Conservation (phyloP, 2,329 filamentous ascomycete species). For the Colletotrichum siamense region DNA sequence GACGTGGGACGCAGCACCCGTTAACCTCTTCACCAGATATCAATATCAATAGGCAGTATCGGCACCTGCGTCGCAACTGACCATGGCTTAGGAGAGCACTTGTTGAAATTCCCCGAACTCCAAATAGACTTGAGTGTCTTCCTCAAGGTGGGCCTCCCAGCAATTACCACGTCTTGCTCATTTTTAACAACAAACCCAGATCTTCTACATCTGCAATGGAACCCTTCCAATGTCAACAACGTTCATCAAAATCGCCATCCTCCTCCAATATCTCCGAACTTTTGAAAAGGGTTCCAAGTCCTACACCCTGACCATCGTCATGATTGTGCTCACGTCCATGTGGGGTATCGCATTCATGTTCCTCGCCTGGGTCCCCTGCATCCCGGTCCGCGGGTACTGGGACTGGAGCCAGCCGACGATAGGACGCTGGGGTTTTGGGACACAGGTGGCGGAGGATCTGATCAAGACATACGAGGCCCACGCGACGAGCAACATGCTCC, state of each 20-base stretch:
- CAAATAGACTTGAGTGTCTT: not conserved
- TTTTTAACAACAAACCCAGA: not conserved
- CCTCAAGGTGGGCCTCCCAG: not conserved
- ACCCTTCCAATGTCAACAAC: constrained; percentile 21
- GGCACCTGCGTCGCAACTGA: not conserved
- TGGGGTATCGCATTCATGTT: constrained; percentile 35
- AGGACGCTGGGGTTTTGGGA: constrained; percentile 34
- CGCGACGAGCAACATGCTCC: constrained; percentile 32
- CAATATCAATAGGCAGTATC: not conserved
- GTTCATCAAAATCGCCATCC: constrained; percentile 25
- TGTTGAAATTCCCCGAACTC: not conserved
- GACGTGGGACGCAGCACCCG: not conserved
- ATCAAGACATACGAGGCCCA: constrained; percentile 32
- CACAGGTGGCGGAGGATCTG: constrained; percentile 26
- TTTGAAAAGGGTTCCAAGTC: constrained; percentile 20
- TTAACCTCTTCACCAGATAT: not conserved
- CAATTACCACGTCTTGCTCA: accelerated
- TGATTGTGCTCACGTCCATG: constrained; percentile 29
- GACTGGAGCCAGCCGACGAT: constrained; percentile 21
- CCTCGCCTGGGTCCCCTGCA: constrained; percentile 36
- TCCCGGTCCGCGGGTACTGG: constrained; percentile 36
- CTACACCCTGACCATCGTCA: constrained; percentile 18
- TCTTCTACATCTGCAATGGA: constrained; percentile 23
- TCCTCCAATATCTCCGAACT: constrained; percentile 24
- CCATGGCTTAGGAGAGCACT: not conserved